Conservation (phyloP, 306 rosid species). For the Luffa aegyptiaca region DNA sequence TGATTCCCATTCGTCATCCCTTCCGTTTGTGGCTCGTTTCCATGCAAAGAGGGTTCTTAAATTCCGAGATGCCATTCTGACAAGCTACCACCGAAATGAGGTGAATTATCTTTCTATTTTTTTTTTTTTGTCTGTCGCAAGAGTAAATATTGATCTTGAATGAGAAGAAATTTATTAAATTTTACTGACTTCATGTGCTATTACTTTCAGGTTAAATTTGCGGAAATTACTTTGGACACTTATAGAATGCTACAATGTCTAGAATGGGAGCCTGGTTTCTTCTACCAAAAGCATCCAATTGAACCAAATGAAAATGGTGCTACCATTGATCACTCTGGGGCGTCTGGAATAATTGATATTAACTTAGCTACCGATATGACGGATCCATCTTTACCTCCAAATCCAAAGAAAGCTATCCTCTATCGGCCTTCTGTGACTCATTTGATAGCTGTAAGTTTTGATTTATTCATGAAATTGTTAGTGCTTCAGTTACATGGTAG, state of each 20-base stretch:
- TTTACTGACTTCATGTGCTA: slow-evolving; percentile 11
- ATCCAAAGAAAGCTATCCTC: slow-evolving; percentile 84
- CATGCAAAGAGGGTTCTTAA: slow-evolving; percentile 88
- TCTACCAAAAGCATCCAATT: slow-evolving; percentile 53
- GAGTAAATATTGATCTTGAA: not conserved
- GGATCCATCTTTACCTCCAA: slow-evolving; percentile 77
- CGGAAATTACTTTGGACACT: slow-evolving; percentile 83
- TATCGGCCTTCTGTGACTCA: slow-evolving; percentile 90
- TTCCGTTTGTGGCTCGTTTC: slow-evolving; percentile 80
- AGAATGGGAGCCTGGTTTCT: slow-evolving; percentile 92
- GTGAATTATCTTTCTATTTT: slow-evolving; percentile 22
- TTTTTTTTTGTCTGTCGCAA: not conserved
- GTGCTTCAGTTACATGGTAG: not conserved
- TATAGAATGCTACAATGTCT: slow-evolving; percentile 89
- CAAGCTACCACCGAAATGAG: slow-evolving; percentile 95
- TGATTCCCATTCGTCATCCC: slow-evolving; percentile 69
- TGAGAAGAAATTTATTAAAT: not conserved
- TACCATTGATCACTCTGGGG: slow-evolving; percentile 63
- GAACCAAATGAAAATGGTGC: slow-evolving; percentile 57
- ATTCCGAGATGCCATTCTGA: slow-evolving; percentile 69
- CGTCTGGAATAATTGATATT: slow-evolving; percentile 81
- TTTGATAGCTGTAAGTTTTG: slow-evolving; percentile 74
- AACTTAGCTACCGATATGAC: slow-evolving; percentile 76
- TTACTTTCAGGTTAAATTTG: slow-evolving; percentile 81
- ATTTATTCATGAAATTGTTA: not conserved